Percentiles rank a stretch among this genome's conserved stretches.
phyloP scores from a whole-genome alignment of 2,329 filamentous ascomycete species.

The Nannizzia gypsea region DNA sequence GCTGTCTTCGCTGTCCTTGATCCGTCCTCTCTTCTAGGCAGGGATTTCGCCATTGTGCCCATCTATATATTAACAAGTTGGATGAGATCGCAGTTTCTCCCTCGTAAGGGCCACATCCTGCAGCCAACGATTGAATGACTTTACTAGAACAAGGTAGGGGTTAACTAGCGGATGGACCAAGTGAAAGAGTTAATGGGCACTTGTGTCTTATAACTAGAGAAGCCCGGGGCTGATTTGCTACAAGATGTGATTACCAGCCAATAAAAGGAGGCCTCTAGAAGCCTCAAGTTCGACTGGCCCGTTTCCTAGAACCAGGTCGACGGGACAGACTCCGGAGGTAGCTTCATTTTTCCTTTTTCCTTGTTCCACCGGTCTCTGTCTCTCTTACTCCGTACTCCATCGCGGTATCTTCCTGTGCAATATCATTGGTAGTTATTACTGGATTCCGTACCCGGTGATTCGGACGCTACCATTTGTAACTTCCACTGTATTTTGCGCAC shows the following conservation, averaged over 20 bases:
- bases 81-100: constrained; percentile 7
- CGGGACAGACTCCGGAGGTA: background rate
- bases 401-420: too few species aligned
- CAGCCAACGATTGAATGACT: background rate
- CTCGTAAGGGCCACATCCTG: background rate
- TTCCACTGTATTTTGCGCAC: background rate
- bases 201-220: background rate
- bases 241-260: background rate
- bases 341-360: background rate
- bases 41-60: constrained; percentile 15
- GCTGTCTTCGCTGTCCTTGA: constrained; percentile 50
- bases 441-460: too few species aligned
- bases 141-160: background rate
- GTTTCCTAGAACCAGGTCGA: background rate
- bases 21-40: constrained; percentile 8
- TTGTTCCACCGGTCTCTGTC: background rate
- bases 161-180: background rate
- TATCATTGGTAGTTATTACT: too few species aligned
- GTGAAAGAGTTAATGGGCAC: too few species aligned
- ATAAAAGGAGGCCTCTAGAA: background rate
- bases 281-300: background rate
- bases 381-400: background rate
- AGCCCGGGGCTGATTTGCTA: background rate
- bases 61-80: constrained; percentile 13
- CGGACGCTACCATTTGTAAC: background rate